Percentiles rank a stretch among this genome's conserved stretches.
phyloP scores from a whole-genome alignment of 257 asterid species.

The Eustoma russellianum region DNA sequence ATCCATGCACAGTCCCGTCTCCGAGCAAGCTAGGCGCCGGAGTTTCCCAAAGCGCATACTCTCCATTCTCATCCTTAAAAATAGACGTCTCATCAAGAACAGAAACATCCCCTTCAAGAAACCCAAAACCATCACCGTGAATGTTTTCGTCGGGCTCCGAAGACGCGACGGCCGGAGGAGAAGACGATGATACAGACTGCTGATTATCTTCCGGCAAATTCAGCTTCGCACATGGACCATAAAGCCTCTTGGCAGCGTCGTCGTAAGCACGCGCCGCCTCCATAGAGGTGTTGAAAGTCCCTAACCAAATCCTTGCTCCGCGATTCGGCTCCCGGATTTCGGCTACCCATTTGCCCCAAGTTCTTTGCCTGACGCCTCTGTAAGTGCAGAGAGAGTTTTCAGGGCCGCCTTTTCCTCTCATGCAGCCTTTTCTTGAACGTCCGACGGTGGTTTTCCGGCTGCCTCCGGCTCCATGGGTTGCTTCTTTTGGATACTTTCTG shows the following conservation, averaged over 20 bases:
- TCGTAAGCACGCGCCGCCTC: conserved; percentile 81
- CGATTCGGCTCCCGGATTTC: conserved; percentile 78
- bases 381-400: conserved; percentile 60
- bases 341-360: conserved; percentile 86
- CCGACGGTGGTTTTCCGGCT: conserved; percentile 17
- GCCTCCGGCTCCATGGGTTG: no score
- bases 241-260: conserved; percentile 48
- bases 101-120: conserved; percentile 19
- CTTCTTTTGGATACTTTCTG: not conserved
- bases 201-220: conserved; percentile 23
- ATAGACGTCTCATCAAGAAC: conserved; percentile 45
- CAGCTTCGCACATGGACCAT: conserved; percentile 47
- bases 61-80: conserved; percentile 22
- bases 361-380: conserved; percentile 78
- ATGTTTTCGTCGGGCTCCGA: not conserved
- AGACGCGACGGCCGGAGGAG: not conserved
- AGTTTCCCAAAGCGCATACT: conserved; percentile 30
- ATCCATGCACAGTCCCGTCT: conserved; percentile 20
- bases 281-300: conserved; percentile 55
- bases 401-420: conserved; percentile 86
- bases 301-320: conserved; percentile 69
- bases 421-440: conserved; percentile 64
- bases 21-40: conserved; percentile 53
- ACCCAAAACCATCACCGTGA: conserved; percentile 9
- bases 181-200: not conserved